Evolutionary conservation across 2,329 filamentous ascomycete species (phyloP).

Genomic region (Pezicula neosporulosa): DNA sequence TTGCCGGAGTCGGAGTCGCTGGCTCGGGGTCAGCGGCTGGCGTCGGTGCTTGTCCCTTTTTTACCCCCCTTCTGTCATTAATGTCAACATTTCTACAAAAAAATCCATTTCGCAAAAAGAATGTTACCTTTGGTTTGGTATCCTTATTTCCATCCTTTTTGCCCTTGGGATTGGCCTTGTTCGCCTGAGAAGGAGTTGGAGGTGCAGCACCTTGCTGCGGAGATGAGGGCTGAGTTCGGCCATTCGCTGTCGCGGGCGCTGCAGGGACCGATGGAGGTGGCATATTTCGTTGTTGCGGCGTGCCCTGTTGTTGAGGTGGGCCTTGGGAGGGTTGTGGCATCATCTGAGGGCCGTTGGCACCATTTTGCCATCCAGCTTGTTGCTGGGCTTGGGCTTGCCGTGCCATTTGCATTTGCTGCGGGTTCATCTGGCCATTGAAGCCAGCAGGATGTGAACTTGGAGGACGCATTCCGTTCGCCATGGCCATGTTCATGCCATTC

Average conservation of each 20-base stretch:
- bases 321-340: constrained; percentile 43
- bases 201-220: constrained; percentile 64
- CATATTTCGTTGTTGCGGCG: constrained; percentile 70
- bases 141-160: constrained; percentile 87
- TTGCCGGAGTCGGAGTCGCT: constrained; percentile 58
- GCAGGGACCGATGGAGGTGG: constrained; percentile 60
- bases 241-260: constrained; percentile 45
- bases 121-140: constrained; percentile 64
- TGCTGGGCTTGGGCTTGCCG: constrained; percentile 40
- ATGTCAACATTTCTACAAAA: constrained; percentile 31
- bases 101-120: constrained; percentile 26
- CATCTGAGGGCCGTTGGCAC: constrained; percentile 36
- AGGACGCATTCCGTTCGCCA: constrained; percentile 64
- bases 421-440: constrained; percentile 54
- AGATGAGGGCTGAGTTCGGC: constrained; percentile 55
- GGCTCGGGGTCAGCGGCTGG: constrained; percentile 56
- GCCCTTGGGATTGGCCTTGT: constrained; percentile 73
- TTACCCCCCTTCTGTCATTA: constrained; percentile 34
- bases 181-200: constrained; percentile 70
- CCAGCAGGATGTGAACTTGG: constrained; percentile 63
- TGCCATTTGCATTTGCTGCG: constrained; percentile 54
- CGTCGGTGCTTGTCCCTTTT: constrained; percentile 66
- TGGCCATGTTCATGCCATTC: constrained; percentile 51
- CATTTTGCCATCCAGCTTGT: constrained; percentile 28
- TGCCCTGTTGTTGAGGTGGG: constrained; percentile 42